Conservation (phyloP, 2,329 filamentous ascomycete species). For the Xylaria sp. region DNA sequence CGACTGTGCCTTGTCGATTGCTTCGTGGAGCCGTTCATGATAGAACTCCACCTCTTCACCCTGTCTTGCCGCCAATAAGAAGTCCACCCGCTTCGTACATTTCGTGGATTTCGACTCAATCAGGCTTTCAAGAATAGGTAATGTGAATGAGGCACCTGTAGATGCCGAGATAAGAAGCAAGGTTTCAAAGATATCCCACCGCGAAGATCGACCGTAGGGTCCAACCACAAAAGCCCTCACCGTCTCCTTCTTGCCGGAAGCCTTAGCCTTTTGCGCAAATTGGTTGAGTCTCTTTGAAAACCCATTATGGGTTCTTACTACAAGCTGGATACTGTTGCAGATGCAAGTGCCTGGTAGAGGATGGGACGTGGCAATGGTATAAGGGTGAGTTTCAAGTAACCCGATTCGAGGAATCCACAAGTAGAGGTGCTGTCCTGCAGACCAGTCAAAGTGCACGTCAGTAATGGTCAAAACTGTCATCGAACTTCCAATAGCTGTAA, state of each 20-base stretch:
- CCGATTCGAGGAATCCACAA: slow-evolving; percentile 68
- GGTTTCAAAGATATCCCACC: slow-evolving; percentile 68
- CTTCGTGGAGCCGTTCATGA: slow-evolving; percentile 58
- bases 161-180: slow-evolving; percentile 69
- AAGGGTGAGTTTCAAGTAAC: slow-evolving; percentile 66
- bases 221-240: slow-evolving; percentile 63
- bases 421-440: slow-evolving; percentile 69
- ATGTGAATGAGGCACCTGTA: slow-evolving; percentile 70
- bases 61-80: slow-evolving; percentile 62
- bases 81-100: slow-evolving; percentile 64
- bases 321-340: slow-evolving; percentile 69
- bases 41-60: slow-evolving; percentile 67
- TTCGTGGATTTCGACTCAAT: slow-evolving; percentile 54
- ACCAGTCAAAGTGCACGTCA: slow-evolving; percentile 68
- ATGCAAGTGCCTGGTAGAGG: slow-evolving; percentile 61
- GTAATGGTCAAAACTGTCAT: slow-evolving; percentile 69
- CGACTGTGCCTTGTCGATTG: slow-evolving; percentile 55
- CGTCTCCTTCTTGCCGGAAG: slow-evolving; percentile 45
- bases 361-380: slow-evolving; percentile 69
- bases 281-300: slow-evolving; percentile 66
- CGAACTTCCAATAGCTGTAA: slow-evolving; percentile 60
- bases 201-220: slow-evolving; percentile 65
- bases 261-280: slow-evolving; percentile 54
- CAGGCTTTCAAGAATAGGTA: slow-evolving; percentile 68
- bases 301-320: slow-evolving; percentile 65